These are phyloP conservation scores for Fusarium dlaminii DNA, from an alignment of 2,329 filamentous ascomycete species.

Conservation along the genomic window DNA sequence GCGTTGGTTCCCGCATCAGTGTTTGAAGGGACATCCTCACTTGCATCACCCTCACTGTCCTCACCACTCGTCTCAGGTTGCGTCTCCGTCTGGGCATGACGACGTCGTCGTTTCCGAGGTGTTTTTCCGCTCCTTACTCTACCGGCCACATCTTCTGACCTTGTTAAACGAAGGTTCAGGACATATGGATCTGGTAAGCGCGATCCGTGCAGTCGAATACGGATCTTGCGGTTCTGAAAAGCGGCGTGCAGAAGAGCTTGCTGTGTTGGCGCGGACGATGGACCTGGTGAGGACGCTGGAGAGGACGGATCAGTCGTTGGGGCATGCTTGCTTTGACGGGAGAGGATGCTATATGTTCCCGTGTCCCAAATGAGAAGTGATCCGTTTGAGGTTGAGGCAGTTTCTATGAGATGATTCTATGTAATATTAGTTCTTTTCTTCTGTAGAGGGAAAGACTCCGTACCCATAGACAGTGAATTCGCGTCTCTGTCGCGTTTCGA, in stretches of 20 bases:
- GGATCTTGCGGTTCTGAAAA: slow-evolving; percentile 66
- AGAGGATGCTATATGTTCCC: slow-evolving; percentile 65
- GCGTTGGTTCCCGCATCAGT: slow-evolving; percentile 14
- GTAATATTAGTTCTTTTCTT: background rate
- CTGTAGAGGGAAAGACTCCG: slow-evolving; percentile 14
- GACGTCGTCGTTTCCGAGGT: slow-evolving; percentile 16
- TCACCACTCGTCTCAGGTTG: slow-evolving; percentile 42
- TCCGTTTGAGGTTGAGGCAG: slow-evolving; percentile 62
- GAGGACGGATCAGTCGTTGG: slow-evolving; percentile 46
- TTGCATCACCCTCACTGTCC: slow-evolving; percentile 11
- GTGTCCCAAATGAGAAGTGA: slow-evolving; percentile 72
- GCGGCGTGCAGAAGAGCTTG: slow-evolving; percentile 60
- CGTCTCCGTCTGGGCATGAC: background rate
- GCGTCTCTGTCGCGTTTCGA: slow-evolving; percentile 69
- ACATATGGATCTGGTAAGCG: slow-evolving; percentile 64
- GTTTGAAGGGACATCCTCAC: slow-evolving; percentile 34
- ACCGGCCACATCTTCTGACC: slow-evolving; percentile 51
- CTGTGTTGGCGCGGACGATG: slow-evolving; percentile 44
- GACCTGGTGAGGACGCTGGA: slow-evolving; percentile 25
- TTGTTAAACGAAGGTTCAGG: slow-evolving; percentile 63
- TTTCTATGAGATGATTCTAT: slow-evolving; percentile 70
- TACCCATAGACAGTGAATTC: slow-evolving; percentile 69
- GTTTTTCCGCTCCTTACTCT: slow-evolving; percentile 36
- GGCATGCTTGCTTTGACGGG: slow-evolving; percentile 49
- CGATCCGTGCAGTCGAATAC: slow-evolving; percentile 63